A percentile compares a stretch with the other conserved stretches of the same genome.
phyloP scores from a whole-genome alignment of 1,284 basidiomycete species.

The Apiotrichum brassicae region DNA sequence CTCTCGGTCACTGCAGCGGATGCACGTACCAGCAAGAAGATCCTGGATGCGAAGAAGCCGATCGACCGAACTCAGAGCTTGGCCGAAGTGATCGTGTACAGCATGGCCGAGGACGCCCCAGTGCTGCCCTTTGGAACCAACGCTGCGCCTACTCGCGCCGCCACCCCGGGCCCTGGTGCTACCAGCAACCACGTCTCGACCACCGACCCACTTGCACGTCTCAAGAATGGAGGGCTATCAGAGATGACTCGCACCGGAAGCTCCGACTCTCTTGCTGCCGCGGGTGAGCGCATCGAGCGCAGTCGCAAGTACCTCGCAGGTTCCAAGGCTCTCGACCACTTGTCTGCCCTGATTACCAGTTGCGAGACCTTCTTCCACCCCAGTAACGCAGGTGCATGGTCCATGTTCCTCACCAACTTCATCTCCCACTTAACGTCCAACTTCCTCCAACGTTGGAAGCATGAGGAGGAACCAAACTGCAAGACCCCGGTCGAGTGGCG shows the following conservation, averaged over 20 bases:
- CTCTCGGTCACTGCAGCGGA: slow-evolving; percentile 49
- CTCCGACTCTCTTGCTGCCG: slow-evolving; percentile 38
- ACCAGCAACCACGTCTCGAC: slow-evolving; percentile 4
- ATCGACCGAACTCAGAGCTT: slow-evolving; percentile 68
- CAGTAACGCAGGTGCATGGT: slow-evolving; percentile 49
- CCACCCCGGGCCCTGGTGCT: slow-evolving; percentile 48
- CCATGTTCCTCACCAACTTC: slow-evolving; percentile 59
- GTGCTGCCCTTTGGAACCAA: slow-evolving; percentile 39
- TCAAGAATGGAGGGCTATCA: slow-evolving; percentile 31
- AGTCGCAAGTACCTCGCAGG: slow-evolving; percentile 64
- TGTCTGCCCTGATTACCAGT: slow-evolving; percentile 83
- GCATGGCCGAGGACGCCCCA: slow-evolving; percentile 78
- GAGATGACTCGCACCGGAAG: slow-evolving; percentile 46
- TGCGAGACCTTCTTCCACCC: slow-evolving; percentile 64
- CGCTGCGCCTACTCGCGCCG: slow-evolving; percentile 43
- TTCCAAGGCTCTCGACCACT: slow-evolving; percentile 79
- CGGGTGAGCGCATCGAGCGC: slow-evolving; percentile 37
- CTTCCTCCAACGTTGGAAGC: slow-evolving; percentile 73
- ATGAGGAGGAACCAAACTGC: slow-evolving; percentile 74
- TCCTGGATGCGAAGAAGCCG: slow-evolving; percentile 68
- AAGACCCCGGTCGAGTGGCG: slow-evolving; percentile 67
- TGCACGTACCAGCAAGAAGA: slow-evolving; percentile 56
- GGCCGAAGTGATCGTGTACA: slow-evolving; percentile 83
- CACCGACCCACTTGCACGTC: slow-evolving; percentile 17
- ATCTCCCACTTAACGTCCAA: slow-evolving; percentile 74